These are phyloP conservation scores for Trichosporon sp. DNA, from an alignment of 1,284 basidiomycete genomes.

Conservation along the genomic window DNA sequence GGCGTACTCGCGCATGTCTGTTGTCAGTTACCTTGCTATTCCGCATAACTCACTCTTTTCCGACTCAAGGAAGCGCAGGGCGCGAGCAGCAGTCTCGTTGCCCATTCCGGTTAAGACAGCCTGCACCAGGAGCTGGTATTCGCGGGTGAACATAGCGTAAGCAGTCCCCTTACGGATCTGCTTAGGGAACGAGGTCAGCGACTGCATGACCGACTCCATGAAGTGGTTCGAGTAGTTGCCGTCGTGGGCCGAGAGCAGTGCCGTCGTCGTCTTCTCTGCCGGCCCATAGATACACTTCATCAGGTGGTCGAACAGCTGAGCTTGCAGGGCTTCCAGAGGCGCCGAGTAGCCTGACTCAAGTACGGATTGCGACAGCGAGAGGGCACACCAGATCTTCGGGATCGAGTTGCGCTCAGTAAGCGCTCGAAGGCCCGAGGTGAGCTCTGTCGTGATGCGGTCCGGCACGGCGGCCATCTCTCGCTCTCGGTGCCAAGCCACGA, in stretches of 20 bases:
- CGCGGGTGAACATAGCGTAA: slow-evolving; percentile 1
- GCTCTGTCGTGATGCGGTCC: background rate
- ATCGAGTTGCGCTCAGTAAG: background rate
- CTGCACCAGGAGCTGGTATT: background rate
- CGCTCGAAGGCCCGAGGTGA: background rate
- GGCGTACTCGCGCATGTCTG: slow-evolving; percentile 2
- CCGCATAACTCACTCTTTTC: background rate
- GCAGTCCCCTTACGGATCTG: slow-evolving; percentile 1
- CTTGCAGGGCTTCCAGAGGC: background rate
- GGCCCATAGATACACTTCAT: background rate
- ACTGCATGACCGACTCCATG: slow-evolving; percentile 3
- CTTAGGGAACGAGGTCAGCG: background rate
- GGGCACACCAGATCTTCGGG: background rate
- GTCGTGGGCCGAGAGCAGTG: background rate
- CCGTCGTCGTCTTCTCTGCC: background rate
- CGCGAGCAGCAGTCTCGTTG: background rate
- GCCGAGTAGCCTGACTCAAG: background rate
- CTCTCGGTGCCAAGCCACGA: background rate
- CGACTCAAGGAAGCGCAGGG: background rate
- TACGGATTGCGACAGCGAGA: background rate
- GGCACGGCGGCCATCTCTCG: background rate
- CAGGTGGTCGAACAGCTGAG: background rate
- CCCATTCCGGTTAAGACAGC: background rate
- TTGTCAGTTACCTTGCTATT: background rate
- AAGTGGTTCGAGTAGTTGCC: background rate